Evolutionary conservation across 345 rosid species (phyloP).

Genomic region (Physaria fendleri): DNA sequence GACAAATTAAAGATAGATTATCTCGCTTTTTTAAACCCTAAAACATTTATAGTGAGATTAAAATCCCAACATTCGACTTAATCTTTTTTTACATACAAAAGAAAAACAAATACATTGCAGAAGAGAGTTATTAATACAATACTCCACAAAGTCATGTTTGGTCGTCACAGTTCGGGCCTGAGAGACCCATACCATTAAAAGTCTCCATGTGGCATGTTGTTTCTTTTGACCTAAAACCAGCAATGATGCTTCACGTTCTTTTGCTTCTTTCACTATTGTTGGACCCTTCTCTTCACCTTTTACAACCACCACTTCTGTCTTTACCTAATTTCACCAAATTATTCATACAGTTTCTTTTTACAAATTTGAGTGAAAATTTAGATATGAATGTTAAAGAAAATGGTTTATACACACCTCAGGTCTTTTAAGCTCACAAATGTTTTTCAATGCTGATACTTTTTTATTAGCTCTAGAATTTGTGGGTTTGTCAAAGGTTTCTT

Average conservation of each 20-base stretch:
- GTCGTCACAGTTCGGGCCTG: neutral
- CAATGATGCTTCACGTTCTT: constrained; percentile 49
- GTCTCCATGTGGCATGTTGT: constrained; percentile 69
- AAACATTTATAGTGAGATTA: neutral
- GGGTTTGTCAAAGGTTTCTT: constrained; percentile 36
- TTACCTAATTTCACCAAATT: constrained; percentile 37
- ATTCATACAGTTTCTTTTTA: neutral
- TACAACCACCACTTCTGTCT: constrained; percentile 54
- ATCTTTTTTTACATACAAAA: neutral
- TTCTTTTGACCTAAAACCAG: constrained; percentile 74
- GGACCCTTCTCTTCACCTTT: constrained; percentile 82
- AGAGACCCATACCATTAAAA: constrained; percentile 70
- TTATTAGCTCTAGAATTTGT: constrained; percentile 44
- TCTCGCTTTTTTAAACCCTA: neutral
- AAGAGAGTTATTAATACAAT: constrained; percentile 73
- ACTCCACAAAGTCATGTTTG: constrained; percentile 59
- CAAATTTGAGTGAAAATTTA: no score
- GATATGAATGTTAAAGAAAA: no score
- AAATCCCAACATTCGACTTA: no score
- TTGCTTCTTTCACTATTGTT: constrained; percentile 75
- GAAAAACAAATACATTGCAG: neutral
- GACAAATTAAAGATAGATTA: no score
- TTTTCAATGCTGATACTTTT: constrained; percentile 47
- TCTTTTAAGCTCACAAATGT: constrained; percentile 57
- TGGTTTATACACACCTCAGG: no score